Percentiles rank a stretch among this genome's conserved stretches.
Evolutionary conservation across 169 alveolate species (phyloP).

Genomic region (Cryptosporidium baileyi): DNA sequence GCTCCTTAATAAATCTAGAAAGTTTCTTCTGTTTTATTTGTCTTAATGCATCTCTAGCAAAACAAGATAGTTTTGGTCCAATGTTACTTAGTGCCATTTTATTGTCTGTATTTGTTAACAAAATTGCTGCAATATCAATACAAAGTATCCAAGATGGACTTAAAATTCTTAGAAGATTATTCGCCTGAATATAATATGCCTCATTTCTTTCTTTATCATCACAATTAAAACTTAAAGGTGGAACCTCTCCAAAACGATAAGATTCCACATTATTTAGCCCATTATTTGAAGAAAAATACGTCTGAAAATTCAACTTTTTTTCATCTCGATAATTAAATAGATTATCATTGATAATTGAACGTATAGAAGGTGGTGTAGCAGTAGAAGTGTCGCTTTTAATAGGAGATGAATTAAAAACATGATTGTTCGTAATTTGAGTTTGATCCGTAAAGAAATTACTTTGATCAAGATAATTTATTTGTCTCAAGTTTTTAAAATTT

Average conservation of each 20-base stretch:
- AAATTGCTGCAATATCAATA: conserved; percentile 57
- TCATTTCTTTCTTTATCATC: conserved; percentile 44
- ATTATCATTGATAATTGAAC: neutral
- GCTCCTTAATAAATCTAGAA: conserved; percentile 65
- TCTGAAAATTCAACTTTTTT: neutral
- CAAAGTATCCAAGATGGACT: conserved; percentile 69
- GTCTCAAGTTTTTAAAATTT: neutral
- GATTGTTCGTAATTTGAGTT: neutral
- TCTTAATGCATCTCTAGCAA: conserved; percentile 67
- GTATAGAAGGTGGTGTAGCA: conserved; percentile 29
- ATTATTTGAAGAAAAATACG: neutral
- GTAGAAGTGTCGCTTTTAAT: conserved; percentile 59
- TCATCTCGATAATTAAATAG: too few relatives aligned
- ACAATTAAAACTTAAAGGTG: conserved; percentile 20
- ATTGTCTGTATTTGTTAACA: conserved; percentile 62
- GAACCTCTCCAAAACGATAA: conserved; percentile 50
- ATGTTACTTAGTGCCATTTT: conserved; percentile 66
- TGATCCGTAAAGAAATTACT: neutral
- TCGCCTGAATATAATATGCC: conserved; percentile 10
- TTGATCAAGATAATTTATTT: neutral
- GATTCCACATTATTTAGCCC: neutral
- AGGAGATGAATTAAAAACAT: conserved; percentile 43
- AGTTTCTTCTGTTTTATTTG: conserved; percentile 61
- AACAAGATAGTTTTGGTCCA: conserved; percentile 64
- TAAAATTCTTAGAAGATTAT: conserved; percentile 16